Evolutionary conservation across 23 red algal genomes (phyloP).

Genomic region (Gracilaria domingensis): DNA sequence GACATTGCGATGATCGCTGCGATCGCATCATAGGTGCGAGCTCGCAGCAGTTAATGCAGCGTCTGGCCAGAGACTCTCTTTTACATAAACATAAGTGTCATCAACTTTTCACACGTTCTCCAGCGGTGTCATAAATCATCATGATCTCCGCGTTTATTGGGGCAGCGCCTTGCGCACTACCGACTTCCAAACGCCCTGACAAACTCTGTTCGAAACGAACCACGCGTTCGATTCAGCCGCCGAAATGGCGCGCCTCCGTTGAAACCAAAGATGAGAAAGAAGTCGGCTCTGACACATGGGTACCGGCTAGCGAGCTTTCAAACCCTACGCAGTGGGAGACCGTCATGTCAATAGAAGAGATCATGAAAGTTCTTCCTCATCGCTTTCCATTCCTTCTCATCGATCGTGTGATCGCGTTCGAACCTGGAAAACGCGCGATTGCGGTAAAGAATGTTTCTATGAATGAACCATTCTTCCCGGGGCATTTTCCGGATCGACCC

Average conservation of each 20-base stretch:
- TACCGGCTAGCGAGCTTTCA: slow-evolving; percentile 40
- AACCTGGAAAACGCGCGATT: slow-evolving; percentile 77
- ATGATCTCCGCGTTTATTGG: slow-evolving; percentile 19
- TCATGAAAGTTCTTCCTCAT: slow-evolving; percentile 85
- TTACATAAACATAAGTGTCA: too few relatives aligned
- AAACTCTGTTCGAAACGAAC: neutral
- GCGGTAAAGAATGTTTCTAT: slow-evolving; percentile 88
- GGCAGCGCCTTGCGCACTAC: neutral
- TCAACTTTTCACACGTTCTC: too few relatives aligned
- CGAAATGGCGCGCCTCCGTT: slow-evolving; percentile 29
- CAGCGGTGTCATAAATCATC: neutral
- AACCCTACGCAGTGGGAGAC: slow-evolving; percentile 13
- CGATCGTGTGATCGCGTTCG: slow-evolving; percentile 89
- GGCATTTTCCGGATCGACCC: slow-evolving; percentile 94
- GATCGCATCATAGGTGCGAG: too few relatives aligned
- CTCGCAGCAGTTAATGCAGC: too few relatives aligned
- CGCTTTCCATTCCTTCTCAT: slow-evolving; percentile 97
- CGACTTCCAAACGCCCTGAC: neutral
- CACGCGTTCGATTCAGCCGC: neutral
- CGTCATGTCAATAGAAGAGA: slow-evolving; percentile 70
- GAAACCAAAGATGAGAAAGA: neutral
- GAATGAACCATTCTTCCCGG: slow-evolving; percentile 96
- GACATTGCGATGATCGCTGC: too few relatives aligned
- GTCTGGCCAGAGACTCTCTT: too few relatives aligned
- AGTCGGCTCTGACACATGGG: slow-evolving; percentile 2